A percentile compares a stretch with the other conserved stretches of the same genome.
phyloP scores from a whole-genome alignment of 805 yeast species.

The Priceomyces fermenticarens region DNA sequence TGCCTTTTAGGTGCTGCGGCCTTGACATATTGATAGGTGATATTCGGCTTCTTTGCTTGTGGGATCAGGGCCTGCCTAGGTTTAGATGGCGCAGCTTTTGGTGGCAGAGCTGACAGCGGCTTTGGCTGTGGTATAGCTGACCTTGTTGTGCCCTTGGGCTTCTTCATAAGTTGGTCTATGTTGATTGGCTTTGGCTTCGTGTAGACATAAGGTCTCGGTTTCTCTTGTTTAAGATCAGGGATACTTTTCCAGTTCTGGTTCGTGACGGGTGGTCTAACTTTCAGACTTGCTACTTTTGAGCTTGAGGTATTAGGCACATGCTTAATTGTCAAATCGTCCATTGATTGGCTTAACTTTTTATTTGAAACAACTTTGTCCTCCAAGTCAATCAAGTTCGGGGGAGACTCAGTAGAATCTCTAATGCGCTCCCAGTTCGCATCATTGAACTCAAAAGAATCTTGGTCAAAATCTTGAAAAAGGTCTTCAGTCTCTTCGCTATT shows the following conservation, averaged over 20 bases:
- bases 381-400: constrained; percentile 59
- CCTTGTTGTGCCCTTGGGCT: constrained; percentile 3
- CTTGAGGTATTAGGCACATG: constrained; percentile 6
- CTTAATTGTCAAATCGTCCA: constrained; percentile 22
- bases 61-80: constrained; percentile 3
- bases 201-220: constrained; percentile 26
- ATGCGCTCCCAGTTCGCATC: constrained; percentile 26
- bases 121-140: background rate
- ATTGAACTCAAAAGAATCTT: constrained; percentile 22
- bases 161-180: constrained; percentile 30
- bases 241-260: constrained; percentile 18
- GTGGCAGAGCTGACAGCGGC: constrained; percentile 3
- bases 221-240: constrained; percentile 17
- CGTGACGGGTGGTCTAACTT: constrained; percentile 14
- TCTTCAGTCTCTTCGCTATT: constrained; percentile 14
- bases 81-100: constrained; percentile 3
- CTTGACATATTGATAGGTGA: constrained; percentile 29
- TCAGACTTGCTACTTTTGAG: constrained; percentile 10
- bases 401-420: constrained; percentile 13
- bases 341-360: constrained; percentile 10
- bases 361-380: constrained; percentile 35
- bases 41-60: constrained; percentile 22
- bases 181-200: constrained; percentile 40
- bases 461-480: constrained; percentile 39
- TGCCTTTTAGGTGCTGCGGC: background rate